Base-by-base conservation (phyloP, 768 basidiomycete species). In the Suillus occidentalis region DNA sequence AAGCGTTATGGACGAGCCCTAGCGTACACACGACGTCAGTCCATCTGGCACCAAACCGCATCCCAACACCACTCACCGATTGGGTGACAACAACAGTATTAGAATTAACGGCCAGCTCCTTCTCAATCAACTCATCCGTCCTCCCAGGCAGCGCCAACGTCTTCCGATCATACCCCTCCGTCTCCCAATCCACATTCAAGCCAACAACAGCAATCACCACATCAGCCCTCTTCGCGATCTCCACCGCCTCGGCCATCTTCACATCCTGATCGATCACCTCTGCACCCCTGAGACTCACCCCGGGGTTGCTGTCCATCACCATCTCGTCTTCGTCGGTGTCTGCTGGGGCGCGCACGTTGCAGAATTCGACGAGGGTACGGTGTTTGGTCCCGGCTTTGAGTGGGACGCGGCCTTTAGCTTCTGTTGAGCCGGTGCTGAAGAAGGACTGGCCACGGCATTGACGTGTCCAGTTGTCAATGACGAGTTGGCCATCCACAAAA, bases 381-480 rank as follows among this genome's bases (percentile, higher is more conserved):
- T 90, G 83, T 57, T 80, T 79, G 31, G 78, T 76, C 62, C 84
- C 82, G 0, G 87, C 87, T 67, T 85, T 85, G 64, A 91, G 77
- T 8, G 76, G 70, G 65, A 82, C 80, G 10, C 80, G 73, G 9
- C 90, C 90, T 52, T 72, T 84, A 72, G 92, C 89, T 71, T 92
- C 91, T 52, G 74, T 74, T 2, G 89, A 82, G 12, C 86, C 91
- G 22, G 66, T 68, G n/a, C 84, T 84, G 67, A 91, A 92, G 82
- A 92, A 92, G 10, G 83, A 76, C 6, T 85, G 84, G 5, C 90
- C 90, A 31, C 89, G 86, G 34, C 81, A 77, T 72, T 94, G 92
- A 36, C 87, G 82, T 13, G 88, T 90, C 87, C 91, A 92, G 75
- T 94, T 94, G 71, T 95, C 92, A 62, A 95, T 87, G 45, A 92